These are phyloP conservation scores for Podaxis pistillaris DNA, from an alignment of 768 basidiomycete species.

Conservation along the genomic window DNA sequence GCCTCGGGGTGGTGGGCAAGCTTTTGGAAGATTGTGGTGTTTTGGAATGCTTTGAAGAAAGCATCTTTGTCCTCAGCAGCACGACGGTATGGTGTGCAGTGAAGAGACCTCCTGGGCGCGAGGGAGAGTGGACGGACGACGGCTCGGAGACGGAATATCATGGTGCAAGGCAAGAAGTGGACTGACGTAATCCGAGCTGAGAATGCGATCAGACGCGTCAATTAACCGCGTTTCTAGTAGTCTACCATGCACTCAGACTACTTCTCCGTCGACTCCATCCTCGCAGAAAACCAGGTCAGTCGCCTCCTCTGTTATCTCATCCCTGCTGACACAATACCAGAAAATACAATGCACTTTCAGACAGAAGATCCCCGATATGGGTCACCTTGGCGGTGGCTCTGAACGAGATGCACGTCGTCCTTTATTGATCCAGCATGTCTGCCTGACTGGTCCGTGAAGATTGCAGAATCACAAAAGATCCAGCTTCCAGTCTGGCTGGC, in stretches of 20 bases:
- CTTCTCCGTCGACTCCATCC: conserved; percentile 87
- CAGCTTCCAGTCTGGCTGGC: conserved; percentile 92
- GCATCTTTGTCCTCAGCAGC: conserved; percentile 13
- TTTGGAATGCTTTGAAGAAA: conserved; percentile 27
- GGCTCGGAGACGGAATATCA: conserved; percentile 9
- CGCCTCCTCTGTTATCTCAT: not conserved
- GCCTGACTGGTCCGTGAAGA: conserved; percentile 43
- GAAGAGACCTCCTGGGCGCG: conserved; percentile 14
- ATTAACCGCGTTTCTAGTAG: not conserved
- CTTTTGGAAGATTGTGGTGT: conserved; percentile 46
- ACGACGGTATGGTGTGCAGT: conserved; percentile 9
- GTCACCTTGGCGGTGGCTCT: conserved; percentile 84
- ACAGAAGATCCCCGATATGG: conserved; percentile 79
- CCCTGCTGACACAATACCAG: conserved; percentile 33
- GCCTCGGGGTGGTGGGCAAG: conserved; percentile 49
- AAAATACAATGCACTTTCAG: conserved; percentile 95
- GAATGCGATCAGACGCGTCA: not conserved
- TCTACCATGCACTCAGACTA: conserved; percentile 83
- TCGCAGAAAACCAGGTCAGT: conserved; percentile 84
- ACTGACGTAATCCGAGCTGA: conserved; percentile 16
- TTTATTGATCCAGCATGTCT: not conserved
- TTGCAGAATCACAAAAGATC: conserved; percentile 71
- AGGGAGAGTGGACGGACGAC: conserved; percentile 8
- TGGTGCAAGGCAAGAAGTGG: conserved; percentile 4
- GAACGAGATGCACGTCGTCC: conserved; percentile 69